A percentile compares a stretch with the other conserved stretches of the same genome.
These are phyloP conservation scores for Trametes cingulata DNA, from an alignment of 768 basidiomycete genomes.

Conservation along the genomic window DNA sequence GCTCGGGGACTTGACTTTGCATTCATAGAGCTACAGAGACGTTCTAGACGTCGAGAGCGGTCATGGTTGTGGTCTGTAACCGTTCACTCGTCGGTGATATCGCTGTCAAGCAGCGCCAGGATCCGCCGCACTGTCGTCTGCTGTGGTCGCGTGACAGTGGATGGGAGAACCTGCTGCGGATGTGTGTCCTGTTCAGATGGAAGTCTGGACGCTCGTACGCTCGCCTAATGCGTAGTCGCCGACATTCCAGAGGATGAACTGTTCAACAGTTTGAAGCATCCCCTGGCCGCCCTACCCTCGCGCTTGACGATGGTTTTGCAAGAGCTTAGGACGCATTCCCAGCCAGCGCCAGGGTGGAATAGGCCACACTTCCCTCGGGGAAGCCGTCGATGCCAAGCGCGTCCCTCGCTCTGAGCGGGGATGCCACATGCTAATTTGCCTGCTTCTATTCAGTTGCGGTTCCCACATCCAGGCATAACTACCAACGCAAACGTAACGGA, in stretches of 20 bases:
- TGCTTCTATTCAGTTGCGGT: neutral
- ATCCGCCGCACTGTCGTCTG: neutral
- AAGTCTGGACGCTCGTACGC: neutral
- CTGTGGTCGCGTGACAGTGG: conserved; percentile 6
- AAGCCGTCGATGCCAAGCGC: conserved; percentile 4
- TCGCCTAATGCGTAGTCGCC: neutral
- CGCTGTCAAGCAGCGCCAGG: neutral
- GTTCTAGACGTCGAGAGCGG: neutral
- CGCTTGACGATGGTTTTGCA: neutral
- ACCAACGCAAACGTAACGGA: conserved; percentile 11
- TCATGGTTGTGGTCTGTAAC: neutral
- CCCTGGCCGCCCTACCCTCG: neutral
- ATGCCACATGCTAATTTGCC: conserved; percentile 1
- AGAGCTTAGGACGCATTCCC: neutral
- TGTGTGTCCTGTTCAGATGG: conserved; percentile 1
- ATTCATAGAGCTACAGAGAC: neutral
- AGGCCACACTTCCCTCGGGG: neutral
- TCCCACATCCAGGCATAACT: neutral
- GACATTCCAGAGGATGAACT: neutral
- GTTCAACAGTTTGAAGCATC: no score
- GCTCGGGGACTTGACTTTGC: neutral
- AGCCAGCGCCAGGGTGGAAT: neutral
- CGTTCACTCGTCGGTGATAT: conserved; percentile 3
- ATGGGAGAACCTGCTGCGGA: conserved; percentile 6
- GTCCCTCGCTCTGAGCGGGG: neutral